A percentile compares a stretch with the other conserved stretches of the same genome.
Evolutionary conservation across 306 rosid species (phyloP).

Genomic region (Begonia masoniana): DNA sequence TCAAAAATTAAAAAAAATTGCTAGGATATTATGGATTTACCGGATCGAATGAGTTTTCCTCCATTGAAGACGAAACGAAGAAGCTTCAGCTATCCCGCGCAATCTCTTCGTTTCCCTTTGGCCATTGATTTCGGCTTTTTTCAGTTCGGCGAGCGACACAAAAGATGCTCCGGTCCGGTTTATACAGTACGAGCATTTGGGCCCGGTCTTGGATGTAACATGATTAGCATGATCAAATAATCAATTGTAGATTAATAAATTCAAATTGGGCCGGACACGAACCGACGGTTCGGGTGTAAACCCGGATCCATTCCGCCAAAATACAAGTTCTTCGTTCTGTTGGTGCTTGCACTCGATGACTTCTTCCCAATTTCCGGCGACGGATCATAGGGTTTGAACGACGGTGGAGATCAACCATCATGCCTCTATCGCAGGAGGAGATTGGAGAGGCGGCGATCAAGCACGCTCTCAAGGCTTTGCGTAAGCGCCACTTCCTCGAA

Average conservation of each 20-base stretch:
- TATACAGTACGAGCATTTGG: too few species aligned
- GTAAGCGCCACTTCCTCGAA: conserved; percentile 79
- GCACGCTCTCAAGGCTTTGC: conserved; percentile 70
- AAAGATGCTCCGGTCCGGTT: too few species aligned
- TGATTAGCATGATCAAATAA: too few species aligned
- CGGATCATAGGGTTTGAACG: conserved; percentile 6
- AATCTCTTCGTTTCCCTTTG: not conserved
- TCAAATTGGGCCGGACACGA: too few species aligned
- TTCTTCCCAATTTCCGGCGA: conserved; percentile 5
- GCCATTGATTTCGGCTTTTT: not conserved
- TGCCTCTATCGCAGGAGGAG: conserved; percentile 11
- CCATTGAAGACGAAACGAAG: conserved; percentile 24
- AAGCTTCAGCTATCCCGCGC: not conserved
- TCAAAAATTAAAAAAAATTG: not conserved
- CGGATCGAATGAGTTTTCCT: conserved; percentile 36
- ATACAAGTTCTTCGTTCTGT: not conserved
- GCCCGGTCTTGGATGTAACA: too few species aligned
- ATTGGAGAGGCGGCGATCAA: conserved; percentile 52
- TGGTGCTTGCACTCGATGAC: not conserved
- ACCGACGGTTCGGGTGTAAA: not conserved
- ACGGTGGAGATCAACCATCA: conserved; percentile 3
- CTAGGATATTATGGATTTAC: conserved; percentile 16
- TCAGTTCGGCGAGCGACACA: too few species aligned
- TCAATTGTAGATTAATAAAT: too few species aligned
- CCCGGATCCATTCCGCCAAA: not conserved